Base-by-base conservation (phyloP, 2,329 filamentous ascomycete genomes). In the Paraphaeosphaeria minitans region DNA sequence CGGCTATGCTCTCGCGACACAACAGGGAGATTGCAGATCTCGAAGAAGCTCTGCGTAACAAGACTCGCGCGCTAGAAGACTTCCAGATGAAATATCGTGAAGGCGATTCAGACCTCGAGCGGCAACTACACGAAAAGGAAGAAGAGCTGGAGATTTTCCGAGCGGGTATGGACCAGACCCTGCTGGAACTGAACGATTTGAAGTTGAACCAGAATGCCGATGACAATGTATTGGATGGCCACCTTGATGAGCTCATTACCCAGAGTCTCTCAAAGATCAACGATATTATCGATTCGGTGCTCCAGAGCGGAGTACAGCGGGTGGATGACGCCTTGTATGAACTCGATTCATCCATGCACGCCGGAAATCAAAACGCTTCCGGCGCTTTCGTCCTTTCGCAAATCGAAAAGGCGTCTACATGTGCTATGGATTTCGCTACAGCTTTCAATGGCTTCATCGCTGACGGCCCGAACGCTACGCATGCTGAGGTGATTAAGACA, bases 391-490 rank as follows among this genome's bases (percentile, higher is more conserved):
- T 99, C 13, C 83, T 99, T 52, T 98, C 94, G 1, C 94, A 98
- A 76, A 93, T 98, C 58, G 95, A 99, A 75, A 99, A 98, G 81
- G 93, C 95, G 0, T 95, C 93, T 8, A 88, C 93, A 10, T 96
- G 89, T 65, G 92, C 95, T 13, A 98, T 96, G 78, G 95, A 99
- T 75, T 99, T 99, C 78, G 95, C 94, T 1, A 98, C 94, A 0
- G 89, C 95, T 0, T 99, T 98, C 84, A 99, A 97, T 82, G 96
- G 96, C 78, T 98, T 96, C 77, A 96, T 99, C 69, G 95, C 94
- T 8, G 95, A 99, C 73, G 95, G 95, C 0, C 93, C 94, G 5
- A 96, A 93, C 76, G 92, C 91, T 74, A 89, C 88, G 10, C 92
- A 97, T 71, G 87, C 90, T 1, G 93, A 97, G 59, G 90, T 99